These are phyloP conservation scores for Boletellus ananiceps DNA, from an alignment of 768 basidiomycete genomes.

Conservation along the genomic window DNA sequence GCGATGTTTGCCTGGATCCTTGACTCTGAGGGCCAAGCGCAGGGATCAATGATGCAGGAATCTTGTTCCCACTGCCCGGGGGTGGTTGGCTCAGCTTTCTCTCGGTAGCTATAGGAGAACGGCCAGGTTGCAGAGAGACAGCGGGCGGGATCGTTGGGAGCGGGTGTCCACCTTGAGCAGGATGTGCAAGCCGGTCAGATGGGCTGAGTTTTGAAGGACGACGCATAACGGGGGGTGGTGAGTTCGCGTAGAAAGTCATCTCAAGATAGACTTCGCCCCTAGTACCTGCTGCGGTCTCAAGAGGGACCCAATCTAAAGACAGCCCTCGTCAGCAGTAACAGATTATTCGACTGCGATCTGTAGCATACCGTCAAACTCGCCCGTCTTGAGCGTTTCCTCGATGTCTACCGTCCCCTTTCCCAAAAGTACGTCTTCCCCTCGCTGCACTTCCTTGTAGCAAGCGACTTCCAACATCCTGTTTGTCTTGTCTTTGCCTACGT, in stretches of 20 bases:
- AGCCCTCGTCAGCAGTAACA: slow-evolving; percentile 3
- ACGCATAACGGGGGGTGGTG: slow-evolving; percentile 48
- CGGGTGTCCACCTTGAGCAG: slow-evolving; percentile 26
- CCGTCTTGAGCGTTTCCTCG: slow-evolving; percentile 70
- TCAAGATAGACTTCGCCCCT: slow-evolving; percentile 89
- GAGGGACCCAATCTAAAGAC: slow-evolving; percentile 63
- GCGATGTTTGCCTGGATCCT: slow-evolving; percentile 6
- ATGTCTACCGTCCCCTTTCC: slow-evolving; percentile 77
- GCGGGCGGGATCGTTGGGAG: slow-evolving; percentile 10
- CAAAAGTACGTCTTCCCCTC: slow-evolving; percentile 64
- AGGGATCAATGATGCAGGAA: slow-evolving; percentile 25
- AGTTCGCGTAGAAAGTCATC: slow-evolving; percentile 86
- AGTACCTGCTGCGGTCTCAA: slow-evolving; percentile 54
- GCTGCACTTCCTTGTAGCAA: slow-evolving; percentile 76
- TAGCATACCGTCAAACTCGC: slow-evolving; percentile 85
- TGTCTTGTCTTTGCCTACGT: slow-evolving; percentile 41
- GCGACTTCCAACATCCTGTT: slow-evolving; percentile 63
- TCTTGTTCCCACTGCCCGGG: background rate
- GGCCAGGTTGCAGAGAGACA: slow-evolving; percentile 12
- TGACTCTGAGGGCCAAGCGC: slow-evolving; percentile 10
- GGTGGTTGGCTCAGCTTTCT: slow-evolving; percentile 8
- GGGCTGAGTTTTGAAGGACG: slow-evolving; percentile 52
- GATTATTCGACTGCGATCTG: background rate
- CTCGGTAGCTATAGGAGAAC: slow-evolving; percentile 8
- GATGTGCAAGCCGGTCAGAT: slow-evolving; percentile 48